Conservation (phyloP, 116 monocot genomes). For the Trichopus zeylanicus region DNA sequence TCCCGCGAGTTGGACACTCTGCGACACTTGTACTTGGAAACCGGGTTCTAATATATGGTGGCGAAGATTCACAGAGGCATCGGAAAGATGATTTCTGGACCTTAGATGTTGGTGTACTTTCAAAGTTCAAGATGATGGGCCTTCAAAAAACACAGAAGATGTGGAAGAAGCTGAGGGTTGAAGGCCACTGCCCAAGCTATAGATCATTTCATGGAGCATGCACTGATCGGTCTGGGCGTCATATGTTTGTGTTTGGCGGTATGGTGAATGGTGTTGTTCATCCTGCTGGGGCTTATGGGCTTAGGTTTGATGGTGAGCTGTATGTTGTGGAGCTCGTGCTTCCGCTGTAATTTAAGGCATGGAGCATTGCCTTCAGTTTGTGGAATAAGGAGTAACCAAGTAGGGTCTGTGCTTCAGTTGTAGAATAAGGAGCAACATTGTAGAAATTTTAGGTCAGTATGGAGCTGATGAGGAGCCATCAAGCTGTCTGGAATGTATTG, state of each 20-base stretch:
- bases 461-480: neutral
- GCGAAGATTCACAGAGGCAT: constrained; percentile 85
- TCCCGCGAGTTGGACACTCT: constrained; percentile 78
- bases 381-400: too few species aligned
- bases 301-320: constrained; percentile 71
- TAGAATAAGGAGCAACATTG: too few species aligned
- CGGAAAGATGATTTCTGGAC: constrained; percentile 85
- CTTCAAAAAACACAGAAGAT: constrained; percentile 24
- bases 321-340: constrained; percentile 55
- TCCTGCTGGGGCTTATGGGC: constrained; percentile 47
- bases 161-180: constrained; percentile 64
- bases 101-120: constrained; percentile 36
- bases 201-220: constrained; percentile 85
- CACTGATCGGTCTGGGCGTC: constrained; percentile 44
- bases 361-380: too few species aligned
- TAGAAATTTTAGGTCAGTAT: neutral
- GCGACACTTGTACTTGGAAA: constrained; percentile 52
- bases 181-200: constrained; percentile 39
- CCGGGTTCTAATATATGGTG: constrained; percentile 73
- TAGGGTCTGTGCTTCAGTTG: constrained; percentile 32
- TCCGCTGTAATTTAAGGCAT: too few species aligned
- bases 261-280: constrained; percentile 73
- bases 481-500: too few species aligned
- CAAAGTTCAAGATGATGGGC: constrained; percentile 7
- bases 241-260: constrained; percentile 68